Evolutionary conservation across 352 stramenopile genomes (phyloP), one percentile per base, ranked within the genome.

Genomic region (Stramenopiles sp.): DNA sequence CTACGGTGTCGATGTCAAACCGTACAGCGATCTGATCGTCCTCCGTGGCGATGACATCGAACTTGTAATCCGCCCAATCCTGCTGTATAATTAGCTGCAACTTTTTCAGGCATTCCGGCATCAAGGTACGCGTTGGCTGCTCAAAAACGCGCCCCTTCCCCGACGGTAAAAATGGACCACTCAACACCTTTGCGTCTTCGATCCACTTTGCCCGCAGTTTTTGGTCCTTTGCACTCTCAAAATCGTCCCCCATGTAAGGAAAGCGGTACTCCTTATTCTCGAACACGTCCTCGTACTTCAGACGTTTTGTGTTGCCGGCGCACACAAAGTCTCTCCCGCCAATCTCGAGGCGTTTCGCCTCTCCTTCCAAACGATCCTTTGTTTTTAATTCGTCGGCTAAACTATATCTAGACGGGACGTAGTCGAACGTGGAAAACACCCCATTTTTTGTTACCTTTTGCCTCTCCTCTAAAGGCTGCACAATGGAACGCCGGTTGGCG

Each of bases 201-300:
- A 88, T 78, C 74, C 83, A 87, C 63, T 83, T 84, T 53, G 80
- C 77, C 73, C 87, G 83, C 3, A 84, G 80, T n/a, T 82, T 82
- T 30, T 86, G 80, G 37, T 88, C 83, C 1, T 73, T 77, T 2
- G 81, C 73, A 68, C 88, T 83, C 6, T 84, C 81, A 71, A 88
- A 89, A 68, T 86, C 80, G 74, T 88, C 84, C 33, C 83, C 53
- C 79, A 91, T 73, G 75, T 91, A 84, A 31, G 86, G 86, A 49
- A 89, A 91, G 4, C 79, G 77, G 48, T 83, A 86, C 37, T 78
- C 77, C 1, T 76, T 76, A 32, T 83, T 76, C 0, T 84, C 84
- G 37, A 91, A 91, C 12, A 84, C 80, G 77, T 89, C 86, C 73
- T 89, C 86, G 69, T 88, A 82, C 77, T 89, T 91, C 69, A 88